Base-by-base conservation (phyloP, 1,139 yeast species). In the Pichia sorboxylosa region DNA sequence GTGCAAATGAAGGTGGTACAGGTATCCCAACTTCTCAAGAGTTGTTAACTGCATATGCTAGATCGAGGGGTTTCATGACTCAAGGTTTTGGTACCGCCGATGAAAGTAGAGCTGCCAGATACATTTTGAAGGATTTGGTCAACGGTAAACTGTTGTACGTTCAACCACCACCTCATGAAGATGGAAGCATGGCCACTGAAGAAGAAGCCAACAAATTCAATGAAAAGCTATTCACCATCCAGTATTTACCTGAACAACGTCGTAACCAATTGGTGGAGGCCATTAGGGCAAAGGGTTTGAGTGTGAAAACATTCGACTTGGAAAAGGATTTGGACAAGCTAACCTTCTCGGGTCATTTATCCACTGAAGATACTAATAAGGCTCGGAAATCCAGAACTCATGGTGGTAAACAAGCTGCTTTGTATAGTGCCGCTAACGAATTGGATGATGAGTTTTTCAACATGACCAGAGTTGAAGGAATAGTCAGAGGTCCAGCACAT, bases 1-100 rank as follows among this genome's bases (percentile, higher is more conserved):
- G 82, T 13, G 58, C 61, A 14, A 90, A 73, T 41, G 96, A 87
- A 55, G 96, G 95, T 45, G 97, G 96, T 41, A 66, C 74, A 30
- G 95, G 94, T 15, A 56, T 66, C 17, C 95, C 96, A 26, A 82
- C 94, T 4, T 82, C 97, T 0, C 77, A 82, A 49, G 97, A 92
- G 54, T 59, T 92, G 28, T 67, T 92, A 38, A 81, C 76, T 37
- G 93, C 97, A 0, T 92, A 90, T 54, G 98, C 97, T 5, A 70
- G 94, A 59, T 93, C 97, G 2, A 73, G 98, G 58, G 98, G 98
- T 47, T 90, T 75, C 55, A 87, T 85, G 94, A 82, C 96, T 0
- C 96, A 90, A 55, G 94, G 94, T 48, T 84, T 81, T 53, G 97
- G 97, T 50, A 75, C 87, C 44, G 97, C 98, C 5, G 99, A 92